These are phyloP conservation scores for Henningerozyma blattae DNA, from an alignment of 805 yeast species.

Conservation along the genomic window DNA sequence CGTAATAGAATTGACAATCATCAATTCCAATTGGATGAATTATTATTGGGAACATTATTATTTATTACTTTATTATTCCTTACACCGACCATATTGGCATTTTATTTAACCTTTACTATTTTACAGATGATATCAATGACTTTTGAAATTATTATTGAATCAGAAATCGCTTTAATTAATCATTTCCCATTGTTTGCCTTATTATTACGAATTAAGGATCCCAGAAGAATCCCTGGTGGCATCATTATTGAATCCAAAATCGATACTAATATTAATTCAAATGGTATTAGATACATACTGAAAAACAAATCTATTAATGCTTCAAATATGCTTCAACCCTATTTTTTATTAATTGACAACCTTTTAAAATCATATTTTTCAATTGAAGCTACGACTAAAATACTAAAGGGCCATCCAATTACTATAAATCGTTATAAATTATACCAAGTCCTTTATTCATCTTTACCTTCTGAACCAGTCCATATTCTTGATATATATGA, in stretches of 20 bases:
- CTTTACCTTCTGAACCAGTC: constrained; percentile 34
- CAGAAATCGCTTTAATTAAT: constrained; percentile 52
- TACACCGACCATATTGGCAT: constrained; percentile 79
- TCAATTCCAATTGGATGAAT: constrained; percentile 75
- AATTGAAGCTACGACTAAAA: constrained; percentile 25
- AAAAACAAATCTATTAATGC: constrained; percentile 35
- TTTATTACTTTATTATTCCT: constrained; percentile 71
- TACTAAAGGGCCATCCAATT: constrained; percentile 34
- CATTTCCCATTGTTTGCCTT: constrained; percentile 82
- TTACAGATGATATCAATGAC: constrained; percentile 41
- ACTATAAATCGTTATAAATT: constrained; percentile 36
- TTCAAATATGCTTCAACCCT: constrained; percentile 37
- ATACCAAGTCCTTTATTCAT: constrained; percentile 40
- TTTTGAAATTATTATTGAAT: constrained; percentile 41
- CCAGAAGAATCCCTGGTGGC: constrained; percentile 56
- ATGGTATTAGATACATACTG: constrained; percentile 18
- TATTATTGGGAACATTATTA: constrained; percentile 76
- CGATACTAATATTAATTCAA: constrained; percentile 1
- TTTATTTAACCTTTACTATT: constrained; percentile 61
- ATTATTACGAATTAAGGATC: constrained; percentile 67
- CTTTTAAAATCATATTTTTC: constrained; percentile 34
- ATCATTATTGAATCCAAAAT: constrained; percentile 17
- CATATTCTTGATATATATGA: constrained; percentile 9
- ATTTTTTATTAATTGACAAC: constrained; percentile 28
- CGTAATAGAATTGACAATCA: constrained; percentile 79